phyloP scores from a whole-genome alignment of 495 filamentous ascomycete species.

The Rhypophila decipiens region DNA sequence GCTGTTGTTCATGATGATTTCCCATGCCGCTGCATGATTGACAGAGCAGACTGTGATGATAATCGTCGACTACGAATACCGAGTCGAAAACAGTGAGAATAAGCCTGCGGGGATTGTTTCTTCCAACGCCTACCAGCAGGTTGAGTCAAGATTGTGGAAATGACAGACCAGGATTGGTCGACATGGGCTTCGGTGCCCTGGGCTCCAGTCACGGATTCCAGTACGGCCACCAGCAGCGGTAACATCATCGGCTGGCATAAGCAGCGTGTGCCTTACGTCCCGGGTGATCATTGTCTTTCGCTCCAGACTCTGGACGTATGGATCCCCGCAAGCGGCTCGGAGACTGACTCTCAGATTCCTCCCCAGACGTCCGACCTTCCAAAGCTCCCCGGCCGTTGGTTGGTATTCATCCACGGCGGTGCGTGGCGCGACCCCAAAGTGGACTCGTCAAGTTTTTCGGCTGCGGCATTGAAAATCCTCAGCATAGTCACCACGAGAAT shows the following conservation, averaged over 20 bases:
- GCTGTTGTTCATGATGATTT: too few relatives aligned
- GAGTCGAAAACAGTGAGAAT: too few relatives aligned
- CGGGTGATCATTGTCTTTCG: background rate
- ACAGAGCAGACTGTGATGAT: too few relatives aligned
- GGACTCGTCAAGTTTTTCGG: constrained; percentile 31
- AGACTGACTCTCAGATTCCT: background rate
- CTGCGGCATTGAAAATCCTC: constrained; percentile 13
- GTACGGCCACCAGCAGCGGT: background rate
- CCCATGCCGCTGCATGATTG: too few relatives aligned
- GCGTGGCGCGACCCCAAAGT: constrained; percentile 76
- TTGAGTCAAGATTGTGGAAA: too few relatives aligned
- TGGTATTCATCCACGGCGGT: constrained; percentile 79
- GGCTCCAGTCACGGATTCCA: constrained; percentile 2
- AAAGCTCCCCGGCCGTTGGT: constrained; percentile 3
- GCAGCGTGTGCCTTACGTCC: constrained; percentile 8
- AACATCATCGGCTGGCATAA: constrained; percentile 17
- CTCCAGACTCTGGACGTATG: constrained; percentile 23
- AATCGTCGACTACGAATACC: too few relatives aligned
- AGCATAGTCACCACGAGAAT: background rate
- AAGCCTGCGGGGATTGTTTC: too few relatives aligned
- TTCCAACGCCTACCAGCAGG: too few relatives aligned
- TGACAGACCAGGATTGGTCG: too few relatives aligned
- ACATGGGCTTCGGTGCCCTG: constrained; percentile 9
- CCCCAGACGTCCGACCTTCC: constrained; percentile 4
- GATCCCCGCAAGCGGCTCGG: constrained; percentile 3